Evolutionary conservation across 2,329 filamentous ascomycete genomes (phyloP).

Genomic region (Alternaria sp.): DNA sequence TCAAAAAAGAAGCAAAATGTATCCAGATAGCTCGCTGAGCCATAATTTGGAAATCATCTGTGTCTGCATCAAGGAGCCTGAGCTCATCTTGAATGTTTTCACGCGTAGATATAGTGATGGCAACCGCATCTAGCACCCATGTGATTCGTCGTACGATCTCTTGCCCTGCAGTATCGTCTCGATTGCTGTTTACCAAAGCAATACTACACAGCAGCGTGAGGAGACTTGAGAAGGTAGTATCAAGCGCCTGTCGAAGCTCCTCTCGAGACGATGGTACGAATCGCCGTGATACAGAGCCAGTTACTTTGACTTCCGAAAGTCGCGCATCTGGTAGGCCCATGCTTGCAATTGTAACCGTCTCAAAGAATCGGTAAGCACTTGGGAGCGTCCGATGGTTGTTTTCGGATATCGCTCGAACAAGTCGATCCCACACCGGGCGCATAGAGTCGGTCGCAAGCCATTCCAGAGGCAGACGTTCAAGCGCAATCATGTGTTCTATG

Average conservation of each 20-base stretch:
- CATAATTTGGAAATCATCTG: slow-evolving; percentile 41
- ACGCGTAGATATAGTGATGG: slow-evolving; percentile 36
- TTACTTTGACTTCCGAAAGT: slow-evolving; percentile 30
- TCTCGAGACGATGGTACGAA: slow-evolving; percentile 37
- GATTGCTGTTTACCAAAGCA: slow-evolving; percentile 36
- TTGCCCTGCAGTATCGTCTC: slow-evolving; percentile 28
- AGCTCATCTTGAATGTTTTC: slow-evolving; percentile 37
- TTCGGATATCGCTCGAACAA: slow-evolving; percentile 47
- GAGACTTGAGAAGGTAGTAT: slow-evolving; percentile 49
- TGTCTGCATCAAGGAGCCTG: slow-evolving; percentile 31
- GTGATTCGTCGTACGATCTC: slow-evolving; percentile 29
- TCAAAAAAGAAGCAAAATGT: slow-evolving; percentile 36
- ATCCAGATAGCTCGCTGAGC: slow-evolving; percentile 43
- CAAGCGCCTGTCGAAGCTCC: slow-evolving; percentile 45
- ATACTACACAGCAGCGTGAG: slow-evolving; percentile 48
- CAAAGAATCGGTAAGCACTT: slow-evolving; percentile 43
- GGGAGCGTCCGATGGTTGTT: slow-evolving; percentile 35
- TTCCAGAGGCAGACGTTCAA: slow-evolving; percentile 48
- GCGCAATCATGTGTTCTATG: slow-evolving; percentile 45
- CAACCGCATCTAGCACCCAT: slow-evolving; percentile 36
- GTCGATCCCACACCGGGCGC: slow-evolving; percentile 47
- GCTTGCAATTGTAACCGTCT: slow-evolving; percentile 41
- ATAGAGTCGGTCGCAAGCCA: slow-evolving; percentile 52
- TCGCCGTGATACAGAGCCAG: slow-evolving; percentile 29
- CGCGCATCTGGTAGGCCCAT: slow-evolving; percentile 42